Percentiles rank a stretch among this genome's conserved stretches.
phyloP scores from a whole-genome alignment of 2,329 filamentous ascomycete genomes.

The Delphinella strobiligena region DNA sequence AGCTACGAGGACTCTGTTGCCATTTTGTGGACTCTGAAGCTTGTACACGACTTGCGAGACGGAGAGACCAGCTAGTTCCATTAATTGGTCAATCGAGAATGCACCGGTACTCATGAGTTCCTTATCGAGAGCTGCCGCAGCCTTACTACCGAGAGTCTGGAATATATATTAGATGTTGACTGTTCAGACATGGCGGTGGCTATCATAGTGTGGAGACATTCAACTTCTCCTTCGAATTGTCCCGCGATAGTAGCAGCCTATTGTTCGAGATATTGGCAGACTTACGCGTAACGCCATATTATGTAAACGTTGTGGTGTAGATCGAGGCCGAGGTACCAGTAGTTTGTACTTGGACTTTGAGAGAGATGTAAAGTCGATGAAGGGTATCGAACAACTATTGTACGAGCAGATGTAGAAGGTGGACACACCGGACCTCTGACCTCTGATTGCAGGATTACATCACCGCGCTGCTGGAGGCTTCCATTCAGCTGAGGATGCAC shows the following conservation, averaged over 20 bases:
- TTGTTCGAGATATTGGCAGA: no score
- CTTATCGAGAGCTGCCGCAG: conserved; percentile 77
- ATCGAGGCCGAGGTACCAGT: no score
- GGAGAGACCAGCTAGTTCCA: conserved; percentile 89
- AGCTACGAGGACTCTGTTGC: conserved; percentile 68
- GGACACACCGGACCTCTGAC: no score
- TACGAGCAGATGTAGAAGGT: no score
- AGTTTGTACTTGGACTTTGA: no score
- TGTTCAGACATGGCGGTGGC: no score
- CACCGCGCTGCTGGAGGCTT: neutral
- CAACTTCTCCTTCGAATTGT: no score
- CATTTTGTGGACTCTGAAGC: conserved; percentile 63
- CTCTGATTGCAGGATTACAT: neutral
- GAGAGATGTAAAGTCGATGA: no score
- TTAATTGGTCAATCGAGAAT: conserved; percentile 91
- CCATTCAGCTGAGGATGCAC: neutral
- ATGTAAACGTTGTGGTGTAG: neutral
- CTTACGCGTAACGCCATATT: neutral
- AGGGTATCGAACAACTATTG: no score
- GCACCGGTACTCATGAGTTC: conserved; percentile 84
- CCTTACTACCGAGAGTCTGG: conserved; percentile 37
- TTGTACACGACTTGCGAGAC: conserved; percentile 86
- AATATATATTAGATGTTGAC: neutral
- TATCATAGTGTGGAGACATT: no score
- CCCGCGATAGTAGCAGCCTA: no score